Conservation (phyloP, 192 early-diverging fungal genomes). For the Linnemannia elongata region DNA sequence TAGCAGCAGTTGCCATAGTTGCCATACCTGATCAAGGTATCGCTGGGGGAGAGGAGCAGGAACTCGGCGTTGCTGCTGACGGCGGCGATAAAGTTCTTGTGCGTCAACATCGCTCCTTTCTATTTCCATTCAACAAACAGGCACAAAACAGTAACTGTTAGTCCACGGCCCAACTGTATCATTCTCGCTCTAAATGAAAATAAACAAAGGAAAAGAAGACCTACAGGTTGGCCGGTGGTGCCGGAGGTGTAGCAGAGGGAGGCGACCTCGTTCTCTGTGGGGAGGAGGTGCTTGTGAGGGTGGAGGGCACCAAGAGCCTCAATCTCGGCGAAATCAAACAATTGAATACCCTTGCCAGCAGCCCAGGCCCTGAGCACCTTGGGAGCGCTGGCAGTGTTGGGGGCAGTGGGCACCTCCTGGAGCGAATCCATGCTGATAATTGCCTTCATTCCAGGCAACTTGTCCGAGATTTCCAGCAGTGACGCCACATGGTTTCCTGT, state of each 20-base stretch:
- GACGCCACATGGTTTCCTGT: constrained; percentile 19
- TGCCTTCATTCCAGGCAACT: constrained; percentile 75
- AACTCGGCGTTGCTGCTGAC: constrained; percentile 22
- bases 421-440: constrained; percentile 81
- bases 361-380: constrained; percentile 66
- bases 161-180: background rate
- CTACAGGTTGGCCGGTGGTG: constrained; percentile 84
- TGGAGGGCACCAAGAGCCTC: constrained; percentile 70
- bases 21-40: constrained; percentile 20
- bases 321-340: constrained; percentile 69
- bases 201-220: background rate
- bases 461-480: constrained; percentile 29
- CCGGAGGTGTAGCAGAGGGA: constrained; percentile 88
- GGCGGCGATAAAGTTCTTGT: constrained; percentile 77
- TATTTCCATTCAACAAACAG: background rate
- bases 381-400: constrained; percentile 13
- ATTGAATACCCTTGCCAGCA: constrained; percentile 66
- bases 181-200: background rate
- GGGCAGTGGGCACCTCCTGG: constrained; percentile 53
- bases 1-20: too few species aligned
- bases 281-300: constrained; percentile 65
- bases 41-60: constrained; percentile 1
- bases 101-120: constrained; percentile 84
- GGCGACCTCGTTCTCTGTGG: constrained; percentile 74
- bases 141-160: background rate